A percentile compares a stretch with the other conserved stretches of the same genome.
phyloP scores from a whole-genome alignment of 2,329 filamentous ascomycete species.

The Peltaster fructicola region DNA sequence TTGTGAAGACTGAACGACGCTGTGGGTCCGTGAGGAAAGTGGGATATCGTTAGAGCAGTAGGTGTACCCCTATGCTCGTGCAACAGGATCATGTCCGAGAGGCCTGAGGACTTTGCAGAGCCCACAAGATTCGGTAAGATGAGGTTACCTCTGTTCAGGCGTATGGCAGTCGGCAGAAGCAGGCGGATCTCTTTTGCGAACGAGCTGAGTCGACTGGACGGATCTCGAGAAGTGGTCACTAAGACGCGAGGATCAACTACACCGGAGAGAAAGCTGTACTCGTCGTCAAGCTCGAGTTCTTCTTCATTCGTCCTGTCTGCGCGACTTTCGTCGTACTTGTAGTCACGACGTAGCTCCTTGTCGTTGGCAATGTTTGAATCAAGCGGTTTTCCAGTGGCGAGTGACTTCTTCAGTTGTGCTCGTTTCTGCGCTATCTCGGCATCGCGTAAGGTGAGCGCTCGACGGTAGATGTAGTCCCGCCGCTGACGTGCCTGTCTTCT shows the following conservation, averaged over 20 bases:
- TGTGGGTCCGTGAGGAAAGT: constrained; percentile 77
- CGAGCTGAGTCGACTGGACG: constrained; percentile 64
- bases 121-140: constrained; percentile 71
- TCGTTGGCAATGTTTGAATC: constrained; percentile 74
- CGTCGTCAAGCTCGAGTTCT: constrained; percentile 62
- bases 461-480: constrained; percentile 78
- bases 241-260: constrained; percentile 77
- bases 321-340: constrained; percentile 78
- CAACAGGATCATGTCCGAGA: constrained; percentile 71
- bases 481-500: constrained; percentile 62
- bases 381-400: constrained; percentile 77
- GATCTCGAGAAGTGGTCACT: constrained; percentile 79
- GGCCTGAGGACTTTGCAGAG: constrained; percentile 60
- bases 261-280: constrained; percentile 81
- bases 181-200: constrained; percentile 87
- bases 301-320: constrained; percentile 50
- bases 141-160: constrained; percentile 80
- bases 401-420: constrained; percentile 66
- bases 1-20: constrained; percentile 82
- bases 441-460: constrained; percentile 71
- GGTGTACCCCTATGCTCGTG: constrained; percentile 89
- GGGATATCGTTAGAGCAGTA: constrained; percentile 71
- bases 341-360: constrained; percentile 66
- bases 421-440: constrained; percentile 87
- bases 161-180: constrained; percentile 66